phyloP scores from a whole-genome alignment of 306 rosid genomes.

The Vigna hirtella region DNA sequence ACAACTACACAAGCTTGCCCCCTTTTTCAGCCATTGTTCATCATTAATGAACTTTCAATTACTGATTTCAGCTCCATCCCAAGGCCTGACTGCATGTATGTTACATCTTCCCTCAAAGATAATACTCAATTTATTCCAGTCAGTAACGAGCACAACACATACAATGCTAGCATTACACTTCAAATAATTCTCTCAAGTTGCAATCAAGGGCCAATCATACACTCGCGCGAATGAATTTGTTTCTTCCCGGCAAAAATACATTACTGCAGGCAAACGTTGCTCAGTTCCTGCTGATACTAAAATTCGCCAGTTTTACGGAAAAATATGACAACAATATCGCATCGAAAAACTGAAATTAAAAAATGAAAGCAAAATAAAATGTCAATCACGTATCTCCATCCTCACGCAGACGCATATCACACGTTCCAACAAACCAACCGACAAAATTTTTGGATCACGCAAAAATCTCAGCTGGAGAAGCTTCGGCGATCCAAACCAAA shows the following conservation, averaged over 20 bases:
- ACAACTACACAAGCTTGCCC: constrained; percentile 28
- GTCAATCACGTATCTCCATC: constrained; percentile 11
- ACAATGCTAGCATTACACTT: constrained; percentile 16
- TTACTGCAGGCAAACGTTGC: neutral
- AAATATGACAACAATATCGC: neutral
- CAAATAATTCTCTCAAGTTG: constrained; percentile 13
- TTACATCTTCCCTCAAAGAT: neutral
- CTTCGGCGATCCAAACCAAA: constrained; percentile 23
- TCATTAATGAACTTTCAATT: neutral
- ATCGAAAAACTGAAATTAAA: constrained; percentile 30
- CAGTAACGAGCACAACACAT: neutral
- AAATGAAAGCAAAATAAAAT: constrained; percentile 23
- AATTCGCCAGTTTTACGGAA: constrained; percentile 4
- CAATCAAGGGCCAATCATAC: neutral
- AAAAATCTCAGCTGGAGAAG: constrained; percentile 26
- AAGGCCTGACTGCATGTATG: neutral
- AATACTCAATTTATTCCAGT: constrained; percentile 1
- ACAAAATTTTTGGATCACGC: constrained; percentile 17
- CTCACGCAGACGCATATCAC: neutral
- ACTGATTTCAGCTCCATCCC: constrained; percentile 24
- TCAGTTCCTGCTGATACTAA: neutral
- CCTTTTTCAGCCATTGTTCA: neutral
- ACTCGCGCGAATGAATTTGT: neutral
- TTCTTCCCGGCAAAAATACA: neutral
- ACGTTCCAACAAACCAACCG: neutral